phyloP scores from a whole-genome alignment of 495 filamentous ascomycete species.

The Parathielavia hyrcaniae region DNA sequence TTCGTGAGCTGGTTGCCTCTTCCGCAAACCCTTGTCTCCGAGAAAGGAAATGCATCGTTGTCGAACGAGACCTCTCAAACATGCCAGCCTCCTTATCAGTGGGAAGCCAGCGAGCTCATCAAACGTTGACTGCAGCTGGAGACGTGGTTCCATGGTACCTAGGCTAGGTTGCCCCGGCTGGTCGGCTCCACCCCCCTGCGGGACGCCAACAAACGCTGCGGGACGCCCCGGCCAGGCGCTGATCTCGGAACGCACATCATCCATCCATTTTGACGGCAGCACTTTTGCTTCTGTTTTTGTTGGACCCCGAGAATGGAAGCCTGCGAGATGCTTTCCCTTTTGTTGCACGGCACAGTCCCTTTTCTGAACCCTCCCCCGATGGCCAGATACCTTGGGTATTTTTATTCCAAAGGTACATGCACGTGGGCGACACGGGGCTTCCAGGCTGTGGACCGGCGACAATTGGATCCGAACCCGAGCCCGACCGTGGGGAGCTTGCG shows the following conservation, averaged over 20 bases:
- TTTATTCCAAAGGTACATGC: no score
- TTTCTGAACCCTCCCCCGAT: not conserved
- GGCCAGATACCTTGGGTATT: no score
- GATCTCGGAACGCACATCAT: slow-evolving; percentile 14
- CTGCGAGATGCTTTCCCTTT: not conserved
- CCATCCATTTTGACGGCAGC: not conserved
- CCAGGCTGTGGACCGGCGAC: no score
- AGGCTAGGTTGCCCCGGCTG: no score
- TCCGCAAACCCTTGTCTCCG: not conserved
- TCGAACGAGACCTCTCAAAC: no score
- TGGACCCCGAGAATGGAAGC: no score
- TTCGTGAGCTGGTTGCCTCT: not conserved
- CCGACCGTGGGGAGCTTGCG: not conserved
- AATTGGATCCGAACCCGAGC: not conserved
- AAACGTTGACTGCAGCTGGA: not conserved
- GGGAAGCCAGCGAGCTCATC: no score
- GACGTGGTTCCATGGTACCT: slow-evolving; percentile 9
- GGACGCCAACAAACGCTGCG: slow-evolving; percentile 7
- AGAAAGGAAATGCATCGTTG: no score
- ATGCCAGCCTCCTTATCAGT: no score
- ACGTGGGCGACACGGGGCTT: no score
- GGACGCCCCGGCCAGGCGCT: slow-evolving; percentile 21
- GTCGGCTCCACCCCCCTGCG: slow-evolving; percentile 1
- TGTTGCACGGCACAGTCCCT: not conserved
- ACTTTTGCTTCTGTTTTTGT: not conserved